Conservation (phyloP, 306 rosid genomes). For the Acacia acuminata region DNA sequence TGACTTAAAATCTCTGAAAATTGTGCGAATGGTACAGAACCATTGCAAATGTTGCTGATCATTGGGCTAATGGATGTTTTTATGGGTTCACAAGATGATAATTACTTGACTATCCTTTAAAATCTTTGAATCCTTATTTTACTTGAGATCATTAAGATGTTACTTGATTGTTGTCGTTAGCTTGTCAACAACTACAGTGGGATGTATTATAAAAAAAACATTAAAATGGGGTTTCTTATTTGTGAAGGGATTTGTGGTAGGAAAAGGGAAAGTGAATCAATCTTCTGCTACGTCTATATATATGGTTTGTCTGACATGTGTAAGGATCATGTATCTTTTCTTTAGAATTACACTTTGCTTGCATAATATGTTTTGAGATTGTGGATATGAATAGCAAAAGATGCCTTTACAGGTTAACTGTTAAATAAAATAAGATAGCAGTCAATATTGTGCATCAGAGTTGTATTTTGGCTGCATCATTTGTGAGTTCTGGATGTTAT, state of each 20-base stretch:
- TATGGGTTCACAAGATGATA: not conserved
- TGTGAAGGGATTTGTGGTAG: not conserved
- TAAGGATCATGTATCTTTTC: not conserved
- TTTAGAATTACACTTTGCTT: not conserved
- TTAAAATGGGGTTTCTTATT: slow-evolving; percentile 24
- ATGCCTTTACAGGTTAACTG: not conserved
- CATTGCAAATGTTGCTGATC: not conserved
- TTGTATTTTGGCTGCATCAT: too few relatives aligned
- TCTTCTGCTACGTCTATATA: not conserved
- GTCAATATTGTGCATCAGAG: too few relatives aligned
- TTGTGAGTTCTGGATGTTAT: too few relatives aligned
- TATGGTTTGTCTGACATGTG: not conserved
- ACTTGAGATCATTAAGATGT: not conserved
- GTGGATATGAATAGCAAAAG: not conserved
- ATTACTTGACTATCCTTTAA: not conserved
- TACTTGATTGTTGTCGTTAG: not conserved
- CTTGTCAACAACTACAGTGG: not conserved
- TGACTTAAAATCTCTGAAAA: not conserved
- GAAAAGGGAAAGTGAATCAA: not conserved
- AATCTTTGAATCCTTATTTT: not conserved
- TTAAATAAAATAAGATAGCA: not conserved
- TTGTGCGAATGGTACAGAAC: not conserved
- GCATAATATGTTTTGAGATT: not conserved
- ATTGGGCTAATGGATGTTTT: not conserved
- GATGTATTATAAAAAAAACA: not conserved